Conservation (phyloP, 1,139 yeast species). For the Candida pseudoviswanathii region DNA sequence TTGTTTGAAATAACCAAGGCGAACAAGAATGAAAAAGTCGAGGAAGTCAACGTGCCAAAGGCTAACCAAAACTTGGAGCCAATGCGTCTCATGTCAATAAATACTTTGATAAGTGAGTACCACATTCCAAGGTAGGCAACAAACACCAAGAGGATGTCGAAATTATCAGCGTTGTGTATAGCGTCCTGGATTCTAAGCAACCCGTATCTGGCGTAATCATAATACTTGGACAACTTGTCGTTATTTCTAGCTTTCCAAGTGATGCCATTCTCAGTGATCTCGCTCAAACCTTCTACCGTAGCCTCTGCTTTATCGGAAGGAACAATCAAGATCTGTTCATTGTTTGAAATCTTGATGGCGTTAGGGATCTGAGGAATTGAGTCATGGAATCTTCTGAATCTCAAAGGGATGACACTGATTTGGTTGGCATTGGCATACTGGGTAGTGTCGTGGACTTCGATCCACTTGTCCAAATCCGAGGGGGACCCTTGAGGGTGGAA, state of each 20-base stretch:
- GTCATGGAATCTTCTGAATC: constrained; percentile 49
- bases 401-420: constrained; percentile 55
- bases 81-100: constrained; percentile 72
- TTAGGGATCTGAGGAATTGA: constrained; percentile 35
- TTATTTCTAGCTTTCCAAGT: constrained; percentile 70
- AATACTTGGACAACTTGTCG: constrained; percentile 64
- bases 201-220: constrained; percentile 55
- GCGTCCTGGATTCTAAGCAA: constrained; percentile 51
- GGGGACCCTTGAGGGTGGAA: constrained; percentile 48
- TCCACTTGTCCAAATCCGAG: constrained; percentile 48
- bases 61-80: constrained; percentile 94
- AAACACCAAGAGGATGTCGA: constrained; percentile 79
- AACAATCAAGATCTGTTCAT: constrained; percentile 47
- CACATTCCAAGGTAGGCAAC: constrained; percentile 90
- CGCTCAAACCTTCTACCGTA: constrained; percentile 34
- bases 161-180: constrained; percentile 78
- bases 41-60: constrained; percentile 75
- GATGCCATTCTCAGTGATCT: constrained; percentile 41
- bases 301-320: constrained; percentile 38
- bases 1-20: constrained; percentile 73
- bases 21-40: constrained; percentile 83
- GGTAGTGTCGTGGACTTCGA: constrained; percentile 25
- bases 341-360: constrained; percentile 33
- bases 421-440: constrained; percentile 45
- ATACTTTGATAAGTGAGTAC: constrained; percentile 78